Evolutionary conservation across 345 rosid genomes (phyloP).

Genomic region (Raphanus sativus): DNA sequence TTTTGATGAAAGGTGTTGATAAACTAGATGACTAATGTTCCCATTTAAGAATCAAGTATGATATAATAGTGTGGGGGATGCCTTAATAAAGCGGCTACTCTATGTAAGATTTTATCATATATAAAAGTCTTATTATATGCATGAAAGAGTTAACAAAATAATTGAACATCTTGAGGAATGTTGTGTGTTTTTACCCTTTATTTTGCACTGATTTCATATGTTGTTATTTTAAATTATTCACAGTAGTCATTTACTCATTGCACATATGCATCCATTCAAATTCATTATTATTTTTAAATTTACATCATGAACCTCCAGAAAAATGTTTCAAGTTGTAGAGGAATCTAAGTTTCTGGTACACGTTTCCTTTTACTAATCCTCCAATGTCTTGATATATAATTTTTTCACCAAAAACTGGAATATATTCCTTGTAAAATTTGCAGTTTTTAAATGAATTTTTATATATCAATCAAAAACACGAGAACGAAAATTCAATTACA

Average conservation of each 20-base stretch:
- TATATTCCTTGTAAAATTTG: neutral
- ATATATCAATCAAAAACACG: too few relatives aligned
- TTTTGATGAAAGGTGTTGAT: neutral
- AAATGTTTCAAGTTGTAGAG: neutral
- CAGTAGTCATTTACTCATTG: neutral
- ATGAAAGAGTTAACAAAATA: neutral
- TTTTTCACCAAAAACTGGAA: neutral
- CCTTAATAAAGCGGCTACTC: conserved; percentile 10
- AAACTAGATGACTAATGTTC: conserved; percentile 1
- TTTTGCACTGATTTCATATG: neutral
- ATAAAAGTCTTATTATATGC: neutral
- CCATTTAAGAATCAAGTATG: conserved; percentile 11
- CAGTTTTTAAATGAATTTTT: too few relatives aligned
- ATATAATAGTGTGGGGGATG: conserved; percentile 17
- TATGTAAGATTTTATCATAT: neutral
- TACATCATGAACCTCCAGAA: neutral
- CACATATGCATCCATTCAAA: neutral
- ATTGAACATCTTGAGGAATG: neutral
- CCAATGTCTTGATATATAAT: neutral
- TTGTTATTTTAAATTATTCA: neutral
- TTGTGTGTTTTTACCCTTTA: neutral
- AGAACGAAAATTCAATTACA: too few relatives aligned
- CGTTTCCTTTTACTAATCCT: neutral
- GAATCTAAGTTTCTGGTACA: neutral
- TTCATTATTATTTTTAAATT: neutral